Evolutionary conservation across 805 yeast genomes (phyloP).

Genomic region (Candida endomychidarum): DNA sequence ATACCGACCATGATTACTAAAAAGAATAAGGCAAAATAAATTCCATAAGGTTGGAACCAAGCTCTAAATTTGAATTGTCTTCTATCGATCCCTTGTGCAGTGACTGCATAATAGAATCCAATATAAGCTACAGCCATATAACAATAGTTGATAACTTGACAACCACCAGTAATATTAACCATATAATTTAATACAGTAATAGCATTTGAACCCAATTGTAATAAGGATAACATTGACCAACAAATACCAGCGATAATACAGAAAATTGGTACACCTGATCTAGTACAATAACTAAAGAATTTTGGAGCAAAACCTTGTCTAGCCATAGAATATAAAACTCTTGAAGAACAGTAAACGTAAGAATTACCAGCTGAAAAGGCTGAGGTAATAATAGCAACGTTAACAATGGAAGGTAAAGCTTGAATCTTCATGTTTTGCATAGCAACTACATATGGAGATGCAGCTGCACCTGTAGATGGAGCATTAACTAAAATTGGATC

Average conservation of each 20-base stretch:
- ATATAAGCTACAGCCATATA: conserved; percentile 45
- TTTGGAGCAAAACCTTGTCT: conserved; percentile 72
- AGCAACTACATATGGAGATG: conserved; percentile 82
- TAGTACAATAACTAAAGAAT: conserved; percentile 55
- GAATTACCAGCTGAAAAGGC: conserved; percentile 86
- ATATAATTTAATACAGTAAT: conserved; percentile 43
- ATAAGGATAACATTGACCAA: conserved; percentile 19
- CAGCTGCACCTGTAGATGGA: conserved; percentile 28
- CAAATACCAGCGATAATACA: conserved; percentile 47
- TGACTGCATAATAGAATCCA: conserved; percentile 42
- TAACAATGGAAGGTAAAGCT: conserved; percentile 72
- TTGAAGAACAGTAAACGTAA: conserved; percentile 68
- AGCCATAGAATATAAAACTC: conserved; percentile 68
- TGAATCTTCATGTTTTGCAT: conserved; percentile 65
- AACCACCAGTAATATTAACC: conserved; percentile 46
- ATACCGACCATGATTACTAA: conserved; percentile 47
- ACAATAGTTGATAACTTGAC: conserved; percentile 47
- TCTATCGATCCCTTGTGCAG: conserved; percentile 41
- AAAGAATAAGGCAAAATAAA: conserved; percentile 27
- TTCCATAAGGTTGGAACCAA: conserved; percentile 43
- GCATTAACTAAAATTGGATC: conserved; percentile 17
- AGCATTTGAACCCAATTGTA: conserved; percentile 28
- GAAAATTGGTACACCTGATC: conserved; percentile 67
- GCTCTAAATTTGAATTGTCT: conserved; percentile 36
- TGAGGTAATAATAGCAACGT: conserved; percentile 70